Base-by-base conservation (phyloP, 768 basidiomycete species). In the Pleurotus giganteus region DNA sequence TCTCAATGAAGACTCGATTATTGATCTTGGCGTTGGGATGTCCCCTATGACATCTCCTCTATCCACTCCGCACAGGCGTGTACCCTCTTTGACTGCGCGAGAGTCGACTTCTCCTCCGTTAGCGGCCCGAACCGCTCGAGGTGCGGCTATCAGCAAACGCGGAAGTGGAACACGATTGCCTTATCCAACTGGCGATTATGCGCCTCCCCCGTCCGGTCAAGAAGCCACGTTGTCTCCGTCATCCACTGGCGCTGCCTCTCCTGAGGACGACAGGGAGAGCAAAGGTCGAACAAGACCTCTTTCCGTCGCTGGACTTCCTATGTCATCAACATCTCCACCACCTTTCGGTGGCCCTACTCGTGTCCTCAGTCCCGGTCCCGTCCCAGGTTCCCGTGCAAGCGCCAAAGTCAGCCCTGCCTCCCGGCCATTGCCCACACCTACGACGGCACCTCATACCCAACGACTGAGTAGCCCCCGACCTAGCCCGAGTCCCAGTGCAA, bases 111-210 rank as follows among this genome's bases (percentile, higher is more conserved):
- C 83, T 58, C 86, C 83, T 11, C 85, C 81, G 15, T 78, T 82
- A 43, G 74, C 79, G 0, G 79, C 82, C 1, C 67, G 49, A 6
- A 39, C 49, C 7, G 4, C 49, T 11, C 21, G 49, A 8, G 49
- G 49, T 36, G 49, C 49, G 8, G 49, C 49, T 8, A 34, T 51
- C 2, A 32, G 73, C 0, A 75, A 66, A 0, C 73, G 74, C n/a
- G 67, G 73, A 0, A 64, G 72, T 13, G 60, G 56, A 15, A 85
- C 82, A 29, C 81, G 89, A 31, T 72, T 91, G 13, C 89, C 91
- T 21, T 92, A 93, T 59, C 91, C 91, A 15, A 85, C 85, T 2
- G 91, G 91, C 3, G 91, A 94, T 61, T 93, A 94, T 56, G 75
- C 88, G 4, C 83, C 84, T 8, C 87, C 87, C 0, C 71, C 83